Evolutionary conservation across 2,329 filamentous ascomycete genomes (phyloP).

Genomic region (Monosporascus cannonballus): DNA sequence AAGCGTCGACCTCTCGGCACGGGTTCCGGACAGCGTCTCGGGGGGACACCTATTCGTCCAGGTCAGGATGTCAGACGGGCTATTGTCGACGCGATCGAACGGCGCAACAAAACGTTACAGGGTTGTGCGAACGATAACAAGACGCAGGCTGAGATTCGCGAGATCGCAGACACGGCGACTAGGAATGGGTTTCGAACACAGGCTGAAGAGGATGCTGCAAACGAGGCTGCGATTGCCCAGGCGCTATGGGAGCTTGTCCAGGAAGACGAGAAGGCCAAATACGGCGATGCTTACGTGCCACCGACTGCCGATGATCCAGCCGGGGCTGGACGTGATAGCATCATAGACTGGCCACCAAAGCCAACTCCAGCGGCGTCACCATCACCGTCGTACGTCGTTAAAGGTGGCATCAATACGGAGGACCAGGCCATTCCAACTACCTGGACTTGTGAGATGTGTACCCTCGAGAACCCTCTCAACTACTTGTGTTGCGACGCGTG

Average conservation of each 20-base stretch:
- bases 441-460: constrained; percentile 53
- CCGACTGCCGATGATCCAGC: constrained; percentile 46
- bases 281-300: constrained; percentile 47
- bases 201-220: constrained; percentile 83
- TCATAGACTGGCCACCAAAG: constrained; percentile 3
- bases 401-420: background rate
- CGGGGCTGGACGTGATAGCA: constrained; percentile 30
- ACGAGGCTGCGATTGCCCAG: constrained; percentile 79
- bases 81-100: constrained; percentile 65
- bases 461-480: constrained; percentile 46
- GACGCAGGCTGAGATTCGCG: constrained; percentile 58
- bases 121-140: constrained; percentile 72
- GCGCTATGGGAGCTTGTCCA: constrained; percentile 83
- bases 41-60: constrained; percentile 48
- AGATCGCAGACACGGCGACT: constrained; percentile 57
- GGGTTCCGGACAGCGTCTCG: constrained; percentile 66
- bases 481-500: constrained; percentile 54
- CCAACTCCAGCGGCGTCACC: background rate
- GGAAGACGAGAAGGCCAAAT: constrained; percentile 59
- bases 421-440: constrained; percentile 10
- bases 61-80: constrained; percentile 65
- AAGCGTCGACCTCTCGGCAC: constrained; percentile 52
- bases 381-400: background rate
- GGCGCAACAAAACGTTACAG: constrained; percentile 58
- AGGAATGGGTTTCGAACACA: constrained; percentile 73